These are phyloP conservation scores for Cucurbita ficifolia DNA, from an alignment of 306 rosid species.

Conservation along the genomic window DNA sequence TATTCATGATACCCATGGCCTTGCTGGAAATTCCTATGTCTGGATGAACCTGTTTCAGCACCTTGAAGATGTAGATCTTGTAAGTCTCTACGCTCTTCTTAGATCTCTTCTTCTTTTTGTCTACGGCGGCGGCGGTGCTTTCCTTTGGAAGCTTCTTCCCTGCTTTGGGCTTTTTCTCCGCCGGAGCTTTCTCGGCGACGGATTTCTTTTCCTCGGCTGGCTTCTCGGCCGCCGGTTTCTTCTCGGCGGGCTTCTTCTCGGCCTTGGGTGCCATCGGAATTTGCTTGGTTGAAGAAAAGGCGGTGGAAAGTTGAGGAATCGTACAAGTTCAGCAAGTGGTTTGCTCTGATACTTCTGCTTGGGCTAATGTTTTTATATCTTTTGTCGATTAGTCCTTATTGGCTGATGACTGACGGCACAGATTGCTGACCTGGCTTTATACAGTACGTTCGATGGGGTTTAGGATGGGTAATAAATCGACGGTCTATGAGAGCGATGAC, in stretches of 20 bases:
- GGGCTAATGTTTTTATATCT: not conserved
- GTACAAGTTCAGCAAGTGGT: not conserved
- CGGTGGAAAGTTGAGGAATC: not conserved
- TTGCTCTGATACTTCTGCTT: accelerated
- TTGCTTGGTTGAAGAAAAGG: not conserved
- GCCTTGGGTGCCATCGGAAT: conserved; percentile 56
- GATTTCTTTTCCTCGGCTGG: conserved; percentile 25
- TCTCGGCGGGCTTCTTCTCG: conserved; percentile 12
- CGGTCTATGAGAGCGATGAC: not conserved
- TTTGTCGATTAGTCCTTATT: not conserved
- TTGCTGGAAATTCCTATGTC: conserved; percentile 72
- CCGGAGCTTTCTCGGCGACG: conserved; percentile 31
- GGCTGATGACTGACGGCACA: not conserved
- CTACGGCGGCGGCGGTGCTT: conserved; percentile 26
- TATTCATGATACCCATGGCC: conserved; percentile 83
- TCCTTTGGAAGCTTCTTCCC: conserved; percentile 71
- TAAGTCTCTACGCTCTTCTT: conserved; percentile 62
- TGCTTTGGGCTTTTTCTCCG: conserved; percentile 69
- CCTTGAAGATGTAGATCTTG: conserved; percentile 78
- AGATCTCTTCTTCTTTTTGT: conserved; percentile 54
- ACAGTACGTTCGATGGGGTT: not conserved
- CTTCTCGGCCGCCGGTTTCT: conserved; percentile 33
- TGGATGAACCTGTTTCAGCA: conserved; percentile 68
- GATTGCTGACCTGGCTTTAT: not conserved
- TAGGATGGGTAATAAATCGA: not conserved